Evolutionary conservation across 2,329 filamentous ascomycete genomes (phyloP).

Genomic region (Microcyclospora pomicola): DNA sequence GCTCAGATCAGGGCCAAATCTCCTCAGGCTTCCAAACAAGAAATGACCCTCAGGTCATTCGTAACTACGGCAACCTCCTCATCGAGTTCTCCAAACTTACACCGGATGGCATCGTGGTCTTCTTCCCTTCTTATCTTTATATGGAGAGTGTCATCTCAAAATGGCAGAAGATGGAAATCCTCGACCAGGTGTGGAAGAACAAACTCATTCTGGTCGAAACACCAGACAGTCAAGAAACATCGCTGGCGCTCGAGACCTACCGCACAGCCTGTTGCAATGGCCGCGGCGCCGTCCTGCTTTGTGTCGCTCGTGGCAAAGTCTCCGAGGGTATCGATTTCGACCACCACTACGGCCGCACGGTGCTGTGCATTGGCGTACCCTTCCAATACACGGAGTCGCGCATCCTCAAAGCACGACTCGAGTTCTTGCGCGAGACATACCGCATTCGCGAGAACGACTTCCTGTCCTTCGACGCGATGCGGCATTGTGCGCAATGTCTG

Average conservation of each 20-base stretch:
- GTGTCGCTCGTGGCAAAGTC: conserved; percentile 92
- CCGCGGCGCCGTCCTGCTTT: conserved; percentile 80
- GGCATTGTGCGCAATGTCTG: conserved; percentile 92
- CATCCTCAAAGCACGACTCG: conserved; percentile 86
- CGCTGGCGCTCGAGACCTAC: conserved; percentile 88
- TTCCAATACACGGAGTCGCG: conserved; percentile 98
- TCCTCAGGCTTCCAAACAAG: conserved; percentile 90
- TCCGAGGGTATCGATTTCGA: conserved; percentile 98
- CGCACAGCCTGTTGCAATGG: conserved; percentile 96
- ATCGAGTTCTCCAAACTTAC: conserved; percentile 94
- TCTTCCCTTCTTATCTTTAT: conserved; percentile 96
- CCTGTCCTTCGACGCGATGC: conserved; percentile 96
- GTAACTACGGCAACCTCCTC: conserved; percentile 86
- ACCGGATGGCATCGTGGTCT: conserved; percentile 95
- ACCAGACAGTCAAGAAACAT: conserved; percentile 92
- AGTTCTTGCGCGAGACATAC: conserved; percentile 95
- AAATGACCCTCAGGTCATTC: conserved; percentile 90
- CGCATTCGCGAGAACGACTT: conserved; percentile 96
- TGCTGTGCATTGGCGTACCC: conserved; percentile 89
- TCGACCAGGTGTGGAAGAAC: conserved; percentile 98
- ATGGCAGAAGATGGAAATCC: conserved; percentile 97
- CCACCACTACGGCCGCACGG: conserved; percentile 91
- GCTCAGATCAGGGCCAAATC: conserved; percentile 83
- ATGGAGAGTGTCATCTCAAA: conserved; percentile 99
- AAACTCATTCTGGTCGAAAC: conserved; percentile 97